These are phyloP conservation scores for Euphorbia schlechtendalii DNA, from an alignment of 441 rosid species.

Conservation along the genomic window DNA sequence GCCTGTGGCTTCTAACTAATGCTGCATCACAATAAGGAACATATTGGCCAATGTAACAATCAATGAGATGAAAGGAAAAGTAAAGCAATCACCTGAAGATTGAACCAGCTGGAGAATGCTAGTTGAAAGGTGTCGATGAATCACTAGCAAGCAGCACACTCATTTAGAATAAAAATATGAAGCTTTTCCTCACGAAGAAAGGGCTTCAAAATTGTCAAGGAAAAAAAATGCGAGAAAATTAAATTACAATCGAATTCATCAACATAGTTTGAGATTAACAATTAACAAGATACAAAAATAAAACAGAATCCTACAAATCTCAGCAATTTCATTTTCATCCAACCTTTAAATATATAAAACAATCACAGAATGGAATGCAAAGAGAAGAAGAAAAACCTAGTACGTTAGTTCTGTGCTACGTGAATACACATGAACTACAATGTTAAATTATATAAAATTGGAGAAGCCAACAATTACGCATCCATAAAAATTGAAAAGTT, in stretches of 20 bases:
- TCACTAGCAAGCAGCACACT: constrained; percentile 1
- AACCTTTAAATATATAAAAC: neutral
- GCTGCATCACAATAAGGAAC: constrained; percentile 15
- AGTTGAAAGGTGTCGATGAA: neutral
- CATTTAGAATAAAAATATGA: neutral
- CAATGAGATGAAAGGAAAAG: neutral
- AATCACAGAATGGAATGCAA: neutral
- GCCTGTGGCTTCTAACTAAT: constrained; percentile 22
- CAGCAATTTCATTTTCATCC: neutral
- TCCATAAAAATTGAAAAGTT: neutral
- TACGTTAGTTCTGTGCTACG: neutral
- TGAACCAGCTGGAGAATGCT: neutral
- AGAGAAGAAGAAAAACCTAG: neutral
- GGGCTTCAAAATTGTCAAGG: neutral
- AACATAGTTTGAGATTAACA: neutral
- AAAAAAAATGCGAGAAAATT: neutral
- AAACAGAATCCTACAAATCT: neutral
- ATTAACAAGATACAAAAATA: neutral
- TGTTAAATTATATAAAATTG: neutral
- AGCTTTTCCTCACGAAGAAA: neutral
- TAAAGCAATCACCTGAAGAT: neutral
- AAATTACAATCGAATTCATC: neutral
- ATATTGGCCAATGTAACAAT: neutral
- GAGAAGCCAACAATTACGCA: neutral
- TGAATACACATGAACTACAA: neutral